Base-by-base conservation (phyloP, 495 filamentous ascomycete species). In the Hypoxylon rickii region DNA sequence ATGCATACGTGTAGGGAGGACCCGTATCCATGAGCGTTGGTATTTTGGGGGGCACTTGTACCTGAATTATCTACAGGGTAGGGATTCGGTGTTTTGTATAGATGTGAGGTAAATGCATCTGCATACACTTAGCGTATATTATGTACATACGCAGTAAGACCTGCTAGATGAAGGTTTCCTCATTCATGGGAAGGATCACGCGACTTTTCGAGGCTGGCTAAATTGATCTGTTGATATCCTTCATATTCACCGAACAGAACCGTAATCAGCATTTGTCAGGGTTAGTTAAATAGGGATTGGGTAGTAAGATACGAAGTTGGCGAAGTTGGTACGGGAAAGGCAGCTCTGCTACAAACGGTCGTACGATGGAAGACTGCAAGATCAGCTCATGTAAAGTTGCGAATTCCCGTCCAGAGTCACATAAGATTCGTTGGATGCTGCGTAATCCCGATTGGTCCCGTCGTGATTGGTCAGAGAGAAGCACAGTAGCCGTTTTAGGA, bases 341-440 rank as follows among this genome's bases (percentile, higher is more conserved):
- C 42, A 34, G 34, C 48, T 51, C 53, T 53, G 48, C 48, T 52
- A 57, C 52, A 48, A 52, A 18, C 44, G 43, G 59, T 63, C 59
- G 59, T 63, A 63, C 49, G 59, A 63, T 63, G n/a, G n/a, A n/a
- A n/a, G n/a, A n/a, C n/a, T n/a, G n/a, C 52, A 32, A 17, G 44
- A 63, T 63, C 59, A 63, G 59, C 53, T 54, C 59, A 63, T 32
- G 13, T 37, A 57, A 29, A 22, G 29, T 31, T 29, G 24, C 24
- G 24, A 4, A 29, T 29, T 4, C 24, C 24, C 24, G 42, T 40
- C 26, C 44, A 62, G 20, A 41, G 52, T 56, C 48, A 53, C 59
- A 26, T 45, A 63, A 50, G 42, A 42, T 44, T 54, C 47, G 34
- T 40, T 52, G 16, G 4, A 12, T 63, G 59, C 47, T 63, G 47